Evolutionary conservation across 768 basidiomycete genomes (phyloP).

Genomic region (Mycena epipterygia): DNA sequence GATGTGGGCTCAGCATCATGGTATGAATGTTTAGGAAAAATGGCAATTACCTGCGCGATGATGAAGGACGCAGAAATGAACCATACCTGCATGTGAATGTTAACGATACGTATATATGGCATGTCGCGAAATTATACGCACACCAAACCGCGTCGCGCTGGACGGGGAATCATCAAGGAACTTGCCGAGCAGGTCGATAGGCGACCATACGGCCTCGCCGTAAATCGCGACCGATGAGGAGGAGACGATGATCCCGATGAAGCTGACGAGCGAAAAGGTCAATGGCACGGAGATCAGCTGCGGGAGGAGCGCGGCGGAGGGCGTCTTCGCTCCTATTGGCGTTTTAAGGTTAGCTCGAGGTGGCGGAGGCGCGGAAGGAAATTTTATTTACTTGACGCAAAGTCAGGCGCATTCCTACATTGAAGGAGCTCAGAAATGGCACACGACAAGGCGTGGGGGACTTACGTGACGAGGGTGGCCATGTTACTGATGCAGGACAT

Average conservation of each 20-base stretch:
- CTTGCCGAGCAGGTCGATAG: slow-evolving; percentile 76
- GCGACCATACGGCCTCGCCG: slow-evolving; percentile 84
- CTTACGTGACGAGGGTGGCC: slow-evolving; percentile 79
- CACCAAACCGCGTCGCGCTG: slow-evolving; percentile 76
- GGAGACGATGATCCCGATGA: slow-evolving; percentile 86
- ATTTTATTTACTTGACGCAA: slow-evolving; percentile 79
- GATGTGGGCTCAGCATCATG: background rate
- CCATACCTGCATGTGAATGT: slow-evolving; percentile 64
- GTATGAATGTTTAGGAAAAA: too few relatives aligned
- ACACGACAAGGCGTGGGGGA: slow-evolving; percentile 29
- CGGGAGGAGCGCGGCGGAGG: slow-evolving; percentile 71
- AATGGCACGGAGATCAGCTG: slow-evolving; percentile 82
- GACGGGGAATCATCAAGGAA: slow-evolving; percentile 78
- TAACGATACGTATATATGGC: background rate
- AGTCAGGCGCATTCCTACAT: slow-evolving; percentile 81
- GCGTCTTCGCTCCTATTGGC: slow-evolving; percentile 66
- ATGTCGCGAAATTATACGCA: slow-evolving; percentile 44
- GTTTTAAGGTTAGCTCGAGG: too few relatives aligned
- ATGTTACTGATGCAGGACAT: slow-evolving; percentile 88
- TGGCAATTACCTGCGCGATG: slow-evolving; percentile 73
- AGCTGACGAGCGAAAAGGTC: slow-evolving; percentile 80
- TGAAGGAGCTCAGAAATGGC: slow-evolving; percentile 29
- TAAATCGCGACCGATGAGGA: slow-evolving; percentile 84
- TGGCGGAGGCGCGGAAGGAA: too few relatives aligned
- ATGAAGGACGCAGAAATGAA: slow-evolving; percentile 87